Evolutionary conservation across 176 grass and related monocot genomes (phyloP), one percentile per base, ranked within the genome.

Genomic region (Panicum miliaceum): DNA sequence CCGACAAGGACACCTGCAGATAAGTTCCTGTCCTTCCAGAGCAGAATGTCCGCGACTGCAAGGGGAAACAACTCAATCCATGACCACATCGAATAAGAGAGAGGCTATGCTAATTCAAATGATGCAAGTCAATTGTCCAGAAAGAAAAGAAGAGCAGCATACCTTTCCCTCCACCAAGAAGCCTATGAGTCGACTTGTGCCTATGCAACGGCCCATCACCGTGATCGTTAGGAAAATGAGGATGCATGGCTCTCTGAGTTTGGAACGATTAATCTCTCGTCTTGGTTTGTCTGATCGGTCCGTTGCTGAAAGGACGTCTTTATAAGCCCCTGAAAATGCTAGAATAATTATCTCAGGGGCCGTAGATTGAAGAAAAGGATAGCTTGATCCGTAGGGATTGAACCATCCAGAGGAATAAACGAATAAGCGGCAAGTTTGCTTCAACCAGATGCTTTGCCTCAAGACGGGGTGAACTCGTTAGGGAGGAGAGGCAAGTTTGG

Each of bases 21-120:
- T 56, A 95, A 51, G 10, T 94, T 90, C 61, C 64, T 96, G 63
- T 93, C 67, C 54, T 73, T 94, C 93, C 93, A 96, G 23, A 95
- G 85, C 73, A 98, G 76, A 84, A 98, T 32, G 35, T 96, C 87
- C 35, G 91, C 93, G 45, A 71, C 96, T 96, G 68, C 41, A 37
- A 68, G 62, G 64, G 64, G 60, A 60, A 37, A 65, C 45, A 82
- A 78, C 9, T 9, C 1, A 54, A 32, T 48, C 14, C 48, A 36
- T 12, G 25, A 59, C 2, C 29, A 69, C 45, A 57, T 47, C 7
- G 20, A 18, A 29, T 35, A 20, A 48, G 14, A 47, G 19, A 72
- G 36, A 52, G 73, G 13, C 1, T 27, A 20, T 3, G 37, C 46
- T 9, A 58, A 47, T 42, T 22, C 36, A 82, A 11, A 42, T 81